phyloP scores from a whole-genome alignment of 2,329 filamentous ascomycete species.

The Microcyclospora pomicola region DNA sequence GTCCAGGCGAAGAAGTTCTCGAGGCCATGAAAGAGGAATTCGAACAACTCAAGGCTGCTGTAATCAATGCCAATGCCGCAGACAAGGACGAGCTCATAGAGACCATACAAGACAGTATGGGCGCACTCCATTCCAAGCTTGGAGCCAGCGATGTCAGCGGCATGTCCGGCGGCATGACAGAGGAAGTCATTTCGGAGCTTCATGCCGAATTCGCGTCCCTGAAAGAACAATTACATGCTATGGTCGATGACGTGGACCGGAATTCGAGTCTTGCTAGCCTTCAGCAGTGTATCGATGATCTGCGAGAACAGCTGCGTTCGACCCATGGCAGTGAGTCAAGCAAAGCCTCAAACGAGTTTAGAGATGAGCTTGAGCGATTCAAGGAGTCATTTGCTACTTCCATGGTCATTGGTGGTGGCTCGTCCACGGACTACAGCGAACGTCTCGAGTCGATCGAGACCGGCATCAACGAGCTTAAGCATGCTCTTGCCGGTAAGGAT shows the following conservation, averaged over 20 bases:
- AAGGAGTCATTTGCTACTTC: slow-evolving; percentile 29
- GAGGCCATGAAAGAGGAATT: slow-evolving; percentile 71
- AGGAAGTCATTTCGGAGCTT: slow-evolving; percentile 35
- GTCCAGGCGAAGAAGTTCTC: slow-evolving; percentile 34
- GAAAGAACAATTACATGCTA: slow-evolving; percentile 42
- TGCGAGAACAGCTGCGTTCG: slow-evolving; percentile 25
- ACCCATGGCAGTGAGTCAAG: slow-evolving; percentile 20
- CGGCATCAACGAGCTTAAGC: slow-evolving; percentile 27
- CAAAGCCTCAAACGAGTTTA: slow-evolving; percentile 29
- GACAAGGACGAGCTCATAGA: slow-evolving; percentile 51
- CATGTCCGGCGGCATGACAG: slow-evolving; percentile 23
- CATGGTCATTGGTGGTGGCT: slow-evolving; percentile 24
- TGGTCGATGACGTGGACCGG: slow-evolving; percentile 34
- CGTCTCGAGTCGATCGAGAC: slow-evolving; percentile 14
- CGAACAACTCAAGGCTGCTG: slow-evolving; percentile 63
- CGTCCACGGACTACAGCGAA: slow-evolving; percentile 14
- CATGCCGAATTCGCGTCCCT: slow-evolving; percentile 49
- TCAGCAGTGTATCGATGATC: slow-evolving; percentile 32
- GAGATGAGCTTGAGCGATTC: slow-evolving; percentile 30
- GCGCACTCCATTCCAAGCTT: slow-evolving; percentile 32
- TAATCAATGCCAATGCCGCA: slow-evolving; percentile 46
- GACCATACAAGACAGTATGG: slow-evolving; percentile 40
- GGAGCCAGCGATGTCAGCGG: slow-evolving; percentile 22
- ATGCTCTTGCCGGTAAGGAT: slow-evolving; percentile 13
- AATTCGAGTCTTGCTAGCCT: slow-evolving; percentile 57